These are phyloP conservation scores for Kalanchoe fedtschenkoi DNA, from an alignment of 164 flowering plant genomes.

Conservation along the genomic window DNA sequence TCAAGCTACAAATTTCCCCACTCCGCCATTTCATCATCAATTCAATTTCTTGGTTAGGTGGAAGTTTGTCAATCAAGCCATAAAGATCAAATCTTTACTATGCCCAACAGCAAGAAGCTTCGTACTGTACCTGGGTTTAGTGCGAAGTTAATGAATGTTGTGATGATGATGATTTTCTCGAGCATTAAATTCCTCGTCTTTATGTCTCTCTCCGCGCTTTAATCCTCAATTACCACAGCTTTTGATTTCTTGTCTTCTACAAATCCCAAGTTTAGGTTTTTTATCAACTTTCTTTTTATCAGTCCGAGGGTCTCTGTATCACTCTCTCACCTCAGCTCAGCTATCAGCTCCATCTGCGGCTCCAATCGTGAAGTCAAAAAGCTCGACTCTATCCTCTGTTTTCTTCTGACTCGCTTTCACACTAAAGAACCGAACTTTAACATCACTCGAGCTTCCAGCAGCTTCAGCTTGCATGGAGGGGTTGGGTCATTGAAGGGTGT, in stretches of 20 bases:
- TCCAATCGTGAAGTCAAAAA: too few species aligned
- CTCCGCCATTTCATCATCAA: too few species aligned
- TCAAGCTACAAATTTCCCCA: too few species aligned
- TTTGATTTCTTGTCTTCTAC: slow-evolving; percentile 2
- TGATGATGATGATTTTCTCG: neutral
- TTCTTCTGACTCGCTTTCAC: neutral
- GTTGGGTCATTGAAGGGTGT: neutral
- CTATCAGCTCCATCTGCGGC: too few species aligned
- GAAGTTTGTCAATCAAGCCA: too few species aligned
- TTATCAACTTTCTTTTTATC: neutral
- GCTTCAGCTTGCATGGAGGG: neutral
- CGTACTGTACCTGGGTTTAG: neutral
- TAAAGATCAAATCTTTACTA: neutral
- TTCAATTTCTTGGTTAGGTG: too few species aligned
- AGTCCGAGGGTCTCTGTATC: neutral
- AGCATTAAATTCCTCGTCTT: neutral
- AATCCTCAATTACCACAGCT: slow-evolving; percentile 9
- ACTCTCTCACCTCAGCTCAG: neutral
- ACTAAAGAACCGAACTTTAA: neutral
- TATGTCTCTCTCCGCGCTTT: slow-evolving; percentile 19
- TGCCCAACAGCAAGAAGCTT: neutral
- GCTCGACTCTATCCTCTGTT: neutral
- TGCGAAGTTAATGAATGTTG: neutral
- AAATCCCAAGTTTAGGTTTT: slow-evolving; percentile 12
- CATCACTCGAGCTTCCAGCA: neutral